phyloP scores from a whole-genome alignment of 1,284 basidiomycete genomes.

The Puccinia novopanici region DNA sequence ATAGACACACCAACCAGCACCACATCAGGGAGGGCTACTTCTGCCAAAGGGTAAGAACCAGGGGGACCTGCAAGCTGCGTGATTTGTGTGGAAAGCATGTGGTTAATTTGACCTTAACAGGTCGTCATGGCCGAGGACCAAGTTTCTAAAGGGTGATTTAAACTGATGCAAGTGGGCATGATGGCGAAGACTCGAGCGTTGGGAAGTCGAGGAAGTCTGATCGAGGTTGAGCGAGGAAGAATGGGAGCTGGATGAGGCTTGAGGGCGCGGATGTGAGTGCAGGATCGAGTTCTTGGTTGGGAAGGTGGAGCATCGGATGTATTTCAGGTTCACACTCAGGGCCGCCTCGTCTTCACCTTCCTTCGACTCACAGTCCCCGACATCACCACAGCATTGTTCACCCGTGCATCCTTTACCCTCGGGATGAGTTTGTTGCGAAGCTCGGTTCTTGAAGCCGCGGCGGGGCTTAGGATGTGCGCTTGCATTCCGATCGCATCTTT shows the following conservation, averaged over 20 bases:
- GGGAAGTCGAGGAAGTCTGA: neutral
- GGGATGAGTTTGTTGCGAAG: no score
- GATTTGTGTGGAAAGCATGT: neutral
- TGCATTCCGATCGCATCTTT: neutral
- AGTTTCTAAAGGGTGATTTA: slow-evolving; percentile 23
- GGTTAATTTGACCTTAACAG: slow-evolving; percentile 1
- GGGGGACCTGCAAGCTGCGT: neutral
- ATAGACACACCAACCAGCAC: no score
- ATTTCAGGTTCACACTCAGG: slow-evolving; percentile 5
- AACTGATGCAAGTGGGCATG: slow-evolving; percentile 5
- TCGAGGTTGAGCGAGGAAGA: neutral
- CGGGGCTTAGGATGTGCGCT: neutral
- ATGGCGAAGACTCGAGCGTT: neutral
- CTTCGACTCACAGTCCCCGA: neutral
- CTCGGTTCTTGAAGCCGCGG: neutral
- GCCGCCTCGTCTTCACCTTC: neutral
- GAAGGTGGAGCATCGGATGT: slow-evolving; percentile 12
- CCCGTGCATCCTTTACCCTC: neutral
- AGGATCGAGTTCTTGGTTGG: slow-evolving; percentile 24
- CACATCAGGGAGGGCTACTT: no score
- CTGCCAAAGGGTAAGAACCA: no score
- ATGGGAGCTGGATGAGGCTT: neutral
- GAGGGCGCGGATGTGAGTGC: neutral
- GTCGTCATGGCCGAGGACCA: slow-evolving; percentile 13
- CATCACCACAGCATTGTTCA: neutral